Percentiles rank a stretch among this genome's conserved stretches.
Conservation (phyloP, 2,329 filamentous ascomycete species). For the Thielaviopsis euricoi region DNA sequence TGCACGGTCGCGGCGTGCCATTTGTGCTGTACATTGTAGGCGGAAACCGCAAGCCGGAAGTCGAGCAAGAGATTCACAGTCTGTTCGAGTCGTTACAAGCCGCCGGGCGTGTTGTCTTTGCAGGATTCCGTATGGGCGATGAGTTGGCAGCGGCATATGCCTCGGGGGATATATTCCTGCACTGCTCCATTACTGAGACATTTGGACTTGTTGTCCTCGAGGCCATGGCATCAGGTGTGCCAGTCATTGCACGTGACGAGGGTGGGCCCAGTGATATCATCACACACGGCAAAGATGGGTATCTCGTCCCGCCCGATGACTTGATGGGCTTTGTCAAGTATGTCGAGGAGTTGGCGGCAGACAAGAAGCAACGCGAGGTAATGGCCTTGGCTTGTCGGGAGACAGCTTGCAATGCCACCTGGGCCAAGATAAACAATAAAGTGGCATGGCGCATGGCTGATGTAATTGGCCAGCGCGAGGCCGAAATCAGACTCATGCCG, state of each 20-base stretch:
- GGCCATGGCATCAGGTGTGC: constrained; percentile 54
- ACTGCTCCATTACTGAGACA: constrained; percentile 56
- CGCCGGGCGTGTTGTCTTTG: constrained; percentile 43
- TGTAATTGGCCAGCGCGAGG: constrained; percentile 28
- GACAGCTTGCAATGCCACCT: constrained; percentile 47
- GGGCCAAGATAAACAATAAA: constrained; percentile 56
- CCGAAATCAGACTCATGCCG: constrained; percentile 9
- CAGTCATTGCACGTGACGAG: constrained; percentile 51
- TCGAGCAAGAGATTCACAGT: constrained; percentile 44
- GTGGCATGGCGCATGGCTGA: constrained; percentile 48
- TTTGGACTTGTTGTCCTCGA: constrained; percentile 56
- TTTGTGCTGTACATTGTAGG: constrained; percentile 54
- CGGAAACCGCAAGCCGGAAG: constrained; percentile 46
- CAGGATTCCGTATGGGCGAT: constrained; percentile 45
- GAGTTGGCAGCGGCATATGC: constrained; percentile 50
- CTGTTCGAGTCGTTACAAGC: constrained; percentile 35
- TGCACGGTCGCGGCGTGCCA: constrained; percentile 36
- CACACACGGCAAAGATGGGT: constrained; percentile 41
- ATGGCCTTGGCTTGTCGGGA: constrained; percentile 33
- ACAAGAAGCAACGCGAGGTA: constrained; percentile 25
- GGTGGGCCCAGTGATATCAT: constrained; percentile 55
- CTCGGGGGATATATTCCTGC: constrained; percentile 51
- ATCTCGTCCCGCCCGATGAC: constrained; percentile 42
- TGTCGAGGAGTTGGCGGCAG: constrained; percentile 31
- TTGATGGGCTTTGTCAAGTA: constrained; percentile 39